Base-by-base conservation (phyloP, 768 basidiomycete species). In the Suillus ampliporus region DNA sequence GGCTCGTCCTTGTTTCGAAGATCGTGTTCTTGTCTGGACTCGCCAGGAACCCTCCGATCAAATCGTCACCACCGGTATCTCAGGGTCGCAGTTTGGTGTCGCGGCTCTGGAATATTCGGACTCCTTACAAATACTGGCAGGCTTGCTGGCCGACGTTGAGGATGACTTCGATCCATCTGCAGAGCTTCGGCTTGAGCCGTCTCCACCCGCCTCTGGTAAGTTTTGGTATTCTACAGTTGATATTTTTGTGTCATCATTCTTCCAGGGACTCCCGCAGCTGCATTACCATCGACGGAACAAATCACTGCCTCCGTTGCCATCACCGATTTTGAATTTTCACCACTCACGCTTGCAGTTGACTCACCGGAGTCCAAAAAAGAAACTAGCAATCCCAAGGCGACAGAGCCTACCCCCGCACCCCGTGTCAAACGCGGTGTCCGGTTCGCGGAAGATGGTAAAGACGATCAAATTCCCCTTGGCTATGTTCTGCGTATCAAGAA, bases 1-100 rank as follows among this genome's bases (percentile, higher is more conserved):
- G 64, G 78, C 80, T 41, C 88, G 91, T 4, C 87, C 89, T 28
- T 89, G 89, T 70, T 92, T 91, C 72, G 91, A 94, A 74, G 90
- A 93, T 61, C 81, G 90, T 37, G 77, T 84, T 65, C 74, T 78
- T 31, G 78, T 90, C 5, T 89, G 87, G 78, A 73, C 82, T 14
- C 79, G 80, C 4, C 70, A 74, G 26, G 78, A 78, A 21, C 77
- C 71, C 19, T 78, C 72, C 14, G 72, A 82, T 41, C 69, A 78
- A 21, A 63, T 78, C 40, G 72, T 74, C 19, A 65, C 71, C 53
- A 65, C 70, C 37, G 80, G 77, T 19, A 81, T 90, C 51, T 69
- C 79, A 37, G 83, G 87, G 57, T 77, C 82, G 19, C 73, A 79
- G 35, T 72, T 84, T 23, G 89, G 86, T 38, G 87, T 92, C 50